These are phyloP conservation scores for Neoboletus subvelutipes DNA, from an alignment of 768 basidiomycete species.

Conservation along the genomic window DNA sequence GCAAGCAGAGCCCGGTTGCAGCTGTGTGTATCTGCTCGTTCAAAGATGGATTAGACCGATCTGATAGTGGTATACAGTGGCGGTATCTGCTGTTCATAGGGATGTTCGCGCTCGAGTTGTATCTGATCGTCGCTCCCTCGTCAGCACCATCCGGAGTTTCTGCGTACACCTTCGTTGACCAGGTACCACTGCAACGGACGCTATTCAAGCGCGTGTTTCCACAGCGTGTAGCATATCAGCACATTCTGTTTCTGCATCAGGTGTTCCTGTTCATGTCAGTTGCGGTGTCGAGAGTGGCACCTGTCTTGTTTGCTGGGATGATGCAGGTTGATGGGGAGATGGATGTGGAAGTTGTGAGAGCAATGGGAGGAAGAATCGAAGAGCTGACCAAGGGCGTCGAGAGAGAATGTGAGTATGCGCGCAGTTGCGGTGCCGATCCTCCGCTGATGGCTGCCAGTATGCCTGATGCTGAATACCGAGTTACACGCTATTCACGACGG, in stretches of 20 bases:
- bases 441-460: slow-evolving; percentile 37
- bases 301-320: slow-evolving; percentile 54
- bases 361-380: slow-evolving; percentile 45
- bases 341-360: slow-evolving; percentile 29
- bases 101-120: slow-evolving; percentile 60
- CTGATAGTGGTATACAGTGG: slow-evolving; percentile 53
- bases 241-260: slow-evolving; percentile 75
- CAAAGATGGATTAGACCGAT: slow-evolving; percentile 5
- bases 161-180: slow-evolving; percentile 27
- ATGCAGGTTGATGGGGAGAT: slow-evolving; percentile 28
- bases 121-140: slow-evolving; percentile 57
- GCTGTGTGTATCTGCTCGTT: slow-evolving; percentile 52
- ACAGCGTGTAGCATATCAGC: slow-evolving; percentile 67
- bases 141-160: slow-evolving; percentile 6
- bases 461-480: slow-evolving; percentile 52
- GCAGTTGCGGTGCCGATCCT: too few species aligned
- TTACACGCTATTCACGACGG: slow-evolving; percentile 46
- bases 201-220: slow-evolving; percentile 54
- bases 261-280: slow-evolving; percentile 73
- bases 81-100: slow-evolving; percentile 71
- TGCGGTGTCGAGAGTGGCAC: slow-evolving; percentile 68
- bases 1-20: slow-evolving; percentile 56
- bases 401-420: slow-evolving; percentile 46
- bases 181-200: slow-evolving; percentile 12
- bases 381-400: slow-evolving; percentile 46